A percentile compares a stretch with the other conserved stretches of the same genome.
These are phyloP conservation scores for Phaeosphaeriaceae sp. DNA, from an alignment of 2,329 filamentous ascomycete genomes.

Conservation along the genomic window DNA sequence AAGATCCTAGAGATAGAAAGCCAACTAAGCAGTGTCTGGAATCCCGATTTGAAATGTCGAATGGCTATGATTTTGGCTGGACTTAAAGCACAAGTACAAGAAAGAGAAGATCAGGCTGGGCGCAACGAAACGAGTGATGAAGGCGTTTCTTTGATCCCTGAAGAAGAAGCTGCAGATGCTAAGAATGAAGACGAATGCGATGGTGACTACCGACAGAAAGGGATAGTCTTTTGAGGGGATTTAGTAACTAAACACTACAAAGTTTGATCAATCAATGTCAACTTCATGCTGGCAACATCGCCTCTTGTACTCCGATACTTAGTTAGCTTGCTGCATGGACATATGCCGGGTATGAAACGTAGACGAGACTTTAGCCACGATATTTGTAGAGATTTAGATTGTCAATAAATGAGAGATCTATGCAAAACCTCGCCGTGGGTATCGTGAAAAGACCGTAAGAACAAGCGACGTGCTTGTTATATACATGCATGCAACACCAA, in stretches of 20 bases:
- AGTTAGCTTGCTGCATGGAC: too few relatives aligned
- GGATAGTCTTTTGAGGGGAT: too few relatives aligned
- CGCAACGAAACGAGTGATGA: not conserved
- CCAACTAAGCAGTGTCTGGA: constrained; percentile 43
- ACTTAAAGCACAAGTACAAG: constrained; percentile 36
- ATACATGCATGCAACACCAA: not conserved
- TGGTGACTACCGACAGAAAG: too few relatives aligned
- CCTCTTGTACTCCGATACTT: too few relatives aligned
- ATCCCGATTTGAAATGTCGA: constrained; percentile 41
- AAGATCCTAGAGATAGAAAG: constrained; percentile 47
- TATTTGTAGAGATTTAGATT: not conserved
- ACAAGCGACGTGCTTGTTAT: not conserved
- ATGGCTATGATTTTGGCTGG: constrained; percentile 38
- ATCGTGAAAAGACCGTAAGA: constrained; percentile 5
- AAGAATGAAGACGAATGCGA: not conserved
- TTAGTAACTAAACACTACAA: too few relatives aligned
- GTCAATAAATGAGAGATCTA: not conserved
- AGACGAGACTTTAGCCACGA: too few relatives aligned
- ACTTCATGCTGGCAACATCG: too few relatives aligned
- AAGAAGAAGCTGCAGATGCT: not conserved
- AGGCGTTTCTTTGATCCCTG: not conserved
- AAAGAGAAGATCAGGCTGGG: constrained; percentile 17
- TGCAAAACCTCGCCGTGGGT: constrained; percentile 1
- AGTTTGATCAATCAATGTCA: too few relatives aligned
- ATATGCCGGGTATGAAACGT: too few relatives aligned